Percentiles rank a stretch among this genome's conserved stretches.
Evolutionary conservation across 305 asterid genomes (phyloP).

Genomic region (Ilex paraguariensis): DNA sequence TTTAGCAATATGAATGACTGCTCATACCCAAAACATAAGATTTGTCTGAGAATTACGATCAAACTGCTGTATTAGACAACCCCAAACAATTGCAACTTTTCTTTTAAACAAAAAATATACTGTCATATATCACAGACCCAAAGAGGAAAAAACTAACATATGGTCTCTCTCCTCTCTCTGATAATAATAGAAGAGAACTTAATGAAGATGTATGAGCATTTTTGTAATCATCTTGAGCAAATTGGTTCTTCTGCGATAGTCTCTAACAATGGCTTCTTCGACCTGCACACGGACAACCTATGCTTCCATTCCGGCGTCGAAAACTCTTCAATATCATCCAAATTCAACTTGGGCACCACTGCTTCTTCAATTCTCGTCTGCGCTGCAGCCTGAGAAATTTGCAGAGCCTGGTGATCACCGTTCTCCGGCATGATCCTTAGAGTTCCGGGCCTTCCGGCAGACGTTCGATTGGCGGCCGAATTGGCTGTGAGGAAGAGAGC

Average conservation of each 20-base stretch:
- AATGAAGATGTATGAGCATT: not conserved
- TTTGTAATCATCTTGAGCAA: conserved; percentile 14
- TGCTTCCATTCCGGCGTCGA: conserved; percentile 20
- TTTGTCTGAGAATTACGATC: no score
- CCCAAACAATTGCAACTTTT: no score
- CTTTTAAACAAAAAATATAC: no score
- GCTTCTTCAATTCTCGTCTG: not conserved
- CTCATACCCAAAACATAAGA: no score
- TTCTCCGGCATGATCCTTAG: conserved; percentile 29
- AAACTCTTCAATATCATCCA: conserved; percentile 33
- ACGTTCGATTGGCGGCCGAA: conserved; percentile 25
- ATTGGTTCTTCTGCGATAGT: conserved; percentile 32
- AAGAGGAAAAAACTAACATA: no score
- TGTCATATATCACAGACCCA: not conserved
- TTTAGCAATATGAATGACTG: no score
- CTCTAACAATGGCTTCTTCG: conserved; percentile 40
- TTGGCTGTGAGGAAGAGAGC: conserved; percentile 31
- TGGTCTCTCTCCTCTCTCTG: not conserved
- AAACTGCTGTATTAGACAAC: no score
- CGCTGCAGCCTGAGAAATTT: not conserved
- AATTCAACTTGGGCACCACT: conserved; percentile 23
- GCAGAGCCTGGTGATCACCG: not conserved
- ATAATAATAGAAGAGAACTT: conserved; percentile 9
- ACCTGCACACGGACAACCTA: conserved; percentile 24
- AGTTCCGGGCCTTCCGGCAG: conserved; percentile 12